Evolutionary conservation across 2,329 filamentous ascomycete species (phyloP).

Genomic region (Aspergillus fumigatiaffinis): DNA sequence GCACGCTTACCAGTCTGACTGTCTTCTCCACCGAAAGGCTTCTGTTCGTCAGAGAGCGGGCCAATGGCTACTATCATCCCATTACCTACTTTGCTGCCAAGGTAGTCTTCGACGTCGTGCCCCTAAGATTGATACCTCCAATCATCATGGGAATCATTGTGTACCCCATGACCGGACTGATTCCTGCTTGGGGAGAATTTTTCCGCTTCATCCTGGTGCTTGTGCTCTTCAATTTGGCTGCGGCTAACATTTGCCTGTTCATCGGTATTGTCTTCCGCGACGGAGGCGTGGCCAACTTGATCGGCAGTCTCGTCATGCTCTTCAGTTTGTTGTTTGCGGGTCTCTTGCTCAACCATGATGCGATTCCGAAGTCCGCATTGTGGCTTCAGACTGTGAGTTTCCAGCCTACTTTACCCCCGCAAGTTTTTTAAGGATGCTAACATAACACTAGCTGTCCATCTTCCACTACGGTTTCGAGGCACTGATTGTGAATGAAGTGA

Average conservation of each 20-base stretch:
- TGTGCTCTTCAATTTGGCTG: constrained; percentile 92
- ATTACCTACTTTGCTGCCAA: constrained; percentile 93
- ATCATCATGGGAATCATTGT: constrained; percentile 94
- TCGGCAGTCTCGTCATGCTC: constrained; percentile 94
- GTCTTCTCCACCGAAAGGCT: constrained; percentile 90
- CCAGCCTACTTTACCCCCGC: background rate
- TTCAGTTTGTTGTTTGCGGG: constrained; percentile 95
- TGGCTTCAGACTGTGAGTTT: constrained; percentile 78
- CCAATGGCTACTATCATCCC: constrained; percentile 94
- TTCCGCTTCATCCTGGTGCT: constrained; percentile 87
- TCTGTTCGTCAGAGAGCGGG: constrained; percentile 86
- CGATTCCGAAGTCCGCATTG: constrained; percentile 75
- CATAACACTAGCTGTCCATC: constrained; percentile 67
- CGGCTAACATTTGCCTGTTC: constrained; percentile 88
- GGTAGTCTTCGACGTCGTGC: constrained; percentile 96
- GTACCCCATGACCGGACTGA: constrained; percentile 95
- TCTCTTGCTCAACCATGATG: constrained; percentile 88
- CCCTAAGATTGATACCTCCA: constrained; percentile 87
- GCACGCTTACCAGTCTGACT: constrained; percentile 85
- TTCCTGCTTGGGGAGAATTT: constrained; percentile 78
- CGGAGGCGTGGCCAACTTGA: constrained; percentile 82
- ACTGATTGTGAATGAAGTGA: constrained; percentile 94
- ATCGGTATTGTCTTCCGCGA: constrained; percentile 96
- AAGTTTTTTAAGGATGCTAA: background rate
- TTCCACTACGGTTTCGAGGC: constrained; percentile 98